Evolutionary conservation across 495 filamentous ascomycete genomes (phyloP), one percentile per base, ranked within the genome.

Genomic region (Xylona heveae): DNA sequence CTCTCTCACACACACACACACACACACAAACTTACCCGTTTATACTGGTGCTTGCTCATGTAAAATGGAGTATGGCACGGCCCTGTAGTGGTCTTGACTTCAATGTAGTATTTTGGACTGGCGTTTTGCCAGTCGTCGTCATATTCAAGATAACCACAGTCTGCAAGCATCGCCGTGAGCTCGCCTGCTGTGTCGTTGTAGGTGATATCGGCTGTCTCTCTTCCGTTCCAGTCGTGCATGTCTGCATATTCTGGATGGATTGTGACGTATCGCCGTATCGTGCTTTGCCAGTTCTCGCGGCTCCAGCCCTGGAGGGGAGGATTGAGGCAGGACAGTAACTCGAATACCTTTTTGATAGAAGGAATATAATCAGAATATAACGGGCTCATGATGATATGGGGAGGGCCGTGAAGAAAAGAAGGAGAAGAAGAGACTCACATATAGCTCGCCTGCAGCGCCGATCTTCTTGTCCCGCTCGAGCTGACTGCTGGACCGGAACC

Each of bases 381-480:
- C 12, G 25, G 14, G 1, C 24, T 8, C n/a, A 31, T 25, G 9
- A 30, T 16, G 13, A 5, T 13, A 23, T 41, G 25, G 16, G 13
- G 13, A 30, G 8, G 29, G 18, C 5, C 25, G 12, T 32, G n/a
- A 35, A 29, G 25, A 29, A 19, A 15, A 28, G 24, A 15, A 8
- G 7, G 20, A n/a, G 5, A 30, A 24, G 18, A 21, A 17, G 28
- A 24, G 13, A 44, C 54, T 43, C 40, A 58, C 58, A 31, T 51
- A 59, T n/a, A 62, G 42, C 33, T 62, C 58, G 7, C 58, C 58
- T 2, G 55, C 56, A 0, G 58, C 57, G 8, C 56, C 58, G 28
- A 62, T 45, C 29, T 46, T 49, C 33, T 33, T 48, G 36, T 57
- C 48, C 13, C 52, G 41, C 24, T 50, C 49, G 3, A 54, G 28